Evolutionary conservation across 352 stramenopile genomes (phyloP).

Genomic region (Phytopythium kandeliae): DNA sequence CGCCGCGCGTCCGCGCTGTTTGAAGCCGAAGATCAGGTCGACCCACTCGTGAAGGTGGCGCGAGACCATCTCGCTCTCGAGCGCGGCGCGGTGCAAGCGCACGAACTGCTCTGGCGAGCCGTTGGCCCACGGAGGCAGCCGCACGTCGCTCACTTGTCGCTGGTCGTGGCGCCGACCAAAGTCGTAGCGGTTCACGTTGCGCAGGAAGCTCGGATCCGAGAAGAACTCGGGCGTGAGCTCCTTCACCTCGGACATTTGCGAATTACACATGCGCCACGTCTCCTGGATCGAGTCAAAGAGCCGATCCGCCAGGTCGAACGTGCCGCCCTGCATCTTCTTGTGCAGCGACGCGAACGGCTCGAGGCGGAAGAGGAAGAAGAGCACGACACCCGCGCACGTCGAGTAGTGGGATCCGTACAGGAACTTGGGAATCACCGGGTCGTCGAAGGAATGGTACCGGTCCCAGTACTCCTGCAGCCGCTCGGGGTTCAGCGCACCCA

Average conservation of each 20-base stretch:
- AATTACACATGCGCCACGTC: slow-evolving; percentile 97
- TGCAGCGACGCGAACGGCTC: slow-evolving; percentile 98
- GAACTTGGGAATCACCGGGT: slow-evolving; percentile 88
- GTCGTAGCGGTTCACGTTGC: slow-evolving; percentile 94
- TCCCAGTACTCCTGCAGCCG: slow-evolving; percentile 94
- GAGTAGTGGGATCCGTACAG: slow-evolving; percentile 95
- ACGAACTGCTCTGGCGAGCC: slow-evolving; percentile 95
- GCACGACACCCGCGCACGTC: slow-evolving; percentile 94
- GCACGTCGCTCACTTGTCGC: slow-evolving; percentile 89
- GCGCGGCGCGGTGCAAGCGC: slow-evolving; percentile 90
- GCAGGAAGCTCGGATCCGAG: slow-evolving; percentile 92
- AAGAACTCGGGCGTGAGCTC: slow-evolving; percentile 99
- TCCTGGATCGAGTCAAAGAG: slow-evolving; percentile 96
- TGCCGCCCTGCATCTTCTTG: slow-evolving; percentile 93
- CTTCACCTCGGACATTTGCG: slow-evolving; percentile 97
- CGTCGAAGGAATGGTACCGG: slow-evolving; percentile 91
- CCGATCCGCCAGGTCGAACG: slow-evolving; percentile 97
- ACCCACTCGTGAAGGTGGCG: slow-evolving; percentile 97
- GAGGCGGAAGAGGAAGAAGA: slow-evolving; percentile 98
- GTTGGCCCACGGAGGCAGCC: slow-evolving; percentile 96
- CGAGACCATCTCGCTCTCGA: slow-evolving; percentile 99
- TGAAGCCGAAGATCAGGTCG: slow-evolving; percentile 99
- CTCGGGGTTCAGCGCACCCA: slow-evolving; percentile 95
- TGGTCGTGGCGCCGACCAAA: slow-evolving; percentile 90
- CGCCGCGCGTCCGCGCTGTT: slow-evolving; percentile 93